Percentiles rank a stretch among this genome's conserved stretches.
phyloP scores from a whole-genome alignment of 768 basidiomycete species.

The Tylopilus subfusipes region DNA sequence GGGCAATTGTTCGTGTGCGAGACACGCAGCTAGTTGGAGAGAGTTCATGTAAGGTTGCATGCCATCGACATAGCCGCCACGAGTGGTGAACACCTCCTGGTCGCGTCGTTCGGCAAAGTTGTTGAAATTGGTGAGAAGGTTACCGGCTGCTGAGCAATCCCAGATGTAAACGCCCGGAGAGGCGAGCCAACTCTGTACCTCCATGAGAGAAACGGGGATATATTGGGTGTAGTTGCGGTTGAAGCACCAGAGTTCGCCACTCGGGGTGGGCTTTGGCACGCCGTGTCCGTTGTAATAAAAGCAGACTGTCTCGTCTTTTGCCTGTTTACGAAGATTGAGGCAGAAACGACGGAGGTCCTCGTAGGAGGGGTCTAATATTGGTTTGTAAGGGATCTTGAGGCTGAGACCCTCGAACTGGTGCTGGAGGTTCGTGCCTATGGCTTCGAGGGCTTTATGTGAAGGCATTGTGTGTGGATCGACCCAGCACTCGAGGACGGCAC shows the following conservation, averaged over 20 bases:
- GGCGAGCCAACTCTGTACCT: constrained; percentile 90
- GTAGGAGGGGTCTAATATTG: constrained; percentile 90
- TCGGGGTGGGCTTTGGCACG: constrained; percentile 93
- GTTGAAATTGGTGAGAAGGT: constrained; percentile 88
- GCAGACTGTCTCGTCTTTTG: constrained; percentile 89
- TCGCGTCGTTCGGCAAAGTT: constrained; percentile 72
- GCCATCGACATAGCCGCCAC: constrained; percentile 58
- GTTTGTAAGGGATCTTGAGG: constrained; percentile 91
- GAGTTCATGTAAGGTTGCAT: constrained; percentile 77
- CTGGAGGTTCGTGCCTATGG: constrained; percentile 88
- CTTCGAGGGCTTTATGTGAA: constrained; percentile 88
- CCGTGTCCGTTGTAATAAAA: constrained; percentile 99
- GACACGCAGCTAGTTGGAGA: constrained; percentile 93
- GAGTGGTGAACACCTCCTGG: constrained; percentile 54
- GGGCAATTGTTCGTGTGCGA: constrained; percentile 85
- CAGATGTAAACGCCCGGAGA: constrained; percentile 97
- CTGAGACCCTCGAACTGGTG: constrained; percentile 96
- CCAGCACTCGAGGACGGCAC: constrained; percentile 95
- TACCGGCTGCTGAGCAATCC: constrained; percentile 98
- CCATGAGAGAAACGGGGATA: constrained; percentile 92
- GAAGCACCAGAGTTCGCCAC: constrained; percentile 98
- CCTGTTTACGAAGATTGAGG: constrained; percentile 74
- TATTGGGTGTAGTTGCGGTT: constrained; percentile 97
- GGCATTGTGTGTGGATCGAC: constrained; percentile 93
- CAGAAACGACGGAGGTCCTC: constrained; percentile 92